Base-by-base conservation (phyloP, 1,284 basidiomycete species). In the Acaromyces ingoldii region DNA sequence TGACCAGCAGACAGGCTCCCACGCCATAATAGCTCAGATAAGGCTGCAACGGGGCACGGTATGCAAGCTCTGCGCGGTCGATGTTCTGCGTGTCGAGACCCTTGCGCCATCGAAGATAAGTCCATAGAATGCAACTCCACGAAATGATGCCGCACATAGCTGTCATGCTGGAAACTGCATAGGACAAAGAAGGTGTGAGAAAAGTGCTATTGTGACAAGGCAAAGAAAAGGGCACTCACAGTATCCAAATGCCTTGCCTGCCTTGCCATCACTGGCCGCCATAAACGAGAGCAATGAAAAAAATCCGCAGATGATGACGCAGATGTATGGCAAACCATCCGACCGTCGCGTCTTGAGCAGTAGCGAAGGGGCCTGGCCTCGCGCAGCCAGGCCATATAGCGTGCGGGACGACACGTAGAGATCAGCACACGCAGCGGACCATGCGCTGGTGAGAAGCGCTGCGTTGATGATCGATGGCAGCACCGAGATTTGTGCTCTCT, bases 71-170 rank as follows among this genome's bases (percentile, higher is more conserved):
- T 6, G 59, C 77, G 44, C 89, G 81, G 58, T 85, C 80, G 58
- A 84, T 81, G 21, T 86, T 86, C 70, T 92, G 90, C 1, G 77
- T 83, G 69, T 85, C 84, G 73, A 87, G 73, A 36, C 88, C 90
- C 5, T 78, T 72, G 70, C 88, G 80, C 80, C 91, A 92, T 30
- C 87, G 84, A 51, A 89, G 75, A 75, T 90, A 90, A 6, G 85
- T 88, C 48, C 89, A 62, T 31, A 79, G 80, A 68, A 92, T 91
- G 57, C 84, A 65, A 57, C 81, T 65, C 57, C 66, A 73, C 25
- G 63, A 52, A 11, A 88, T 30, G 82, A 65, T 19, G 82, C 86
- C 84, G 42, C 55, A 55, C 49, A 68, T 60, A 37, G 54, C 54
- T 17, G 53, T 59, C 21, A 58, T 54, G 7, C 51, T 48, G 2